Base-by-base conservation (phyloP, 148 eudicot species). In the Cornus kousa region DNA sequence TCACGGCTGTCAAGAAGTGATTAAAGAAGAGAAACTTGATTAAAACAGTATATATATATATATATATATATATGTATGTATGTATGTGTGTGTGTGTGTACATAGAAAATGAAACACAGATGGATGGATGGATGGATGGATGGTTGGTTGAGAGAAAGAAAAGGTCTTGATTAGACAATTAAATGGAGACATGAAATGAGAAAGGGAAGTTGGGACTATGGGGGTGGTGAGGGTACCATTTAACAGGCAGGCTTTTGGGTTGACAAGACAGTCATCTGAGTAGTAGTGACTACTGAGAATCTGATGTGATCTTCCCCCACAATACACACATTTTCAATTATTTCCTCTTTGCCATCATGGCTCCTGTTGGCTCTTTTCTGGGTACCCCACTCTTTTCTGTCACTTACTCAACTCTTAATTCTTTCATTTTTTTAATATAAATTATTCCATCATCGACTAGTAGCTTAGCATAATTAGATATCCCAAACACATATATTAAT, bases 201-300 rank as follows among this genome's bases (percentile, higher is more conserved):
- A 62, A 71, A 2, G 32, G 10, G 28, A 10, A 23, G 48, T 8
- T 35, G 53, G 28, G 74, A 62, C 59, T 3, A 22, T 46, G 19
- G 59, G 11, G 28, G 24, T 19, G 73, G 40, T 40, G 24, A 19
- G 48, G 48, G 23, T 62, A 62, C 66, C 23, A 62, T 17, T 62
- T 62, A 17, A 62, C 66, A 71, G 74, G 62, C 64, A 71, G 62
- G 20, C 74, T 72, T 72, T 72, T 62, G 74, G 74, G 8, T 72
- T 48, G 74, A 72, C 74, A 72, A 48, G 74, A 72, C 74, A 22
- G 16, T 23, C 20, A 70, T 9, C 33, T 32, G 23, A 68, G 71
- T 35, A 68, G 46, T 33, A 19, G 48, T 43, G 48, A 43, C 48
- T 43, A 62, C 43, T 39, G 72, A 17, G 72, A 17, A 71, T 71